Evolutionary conservation across 805 yeast species (phyloP).

Genomic region (Komagataella pastoris): DNA sequence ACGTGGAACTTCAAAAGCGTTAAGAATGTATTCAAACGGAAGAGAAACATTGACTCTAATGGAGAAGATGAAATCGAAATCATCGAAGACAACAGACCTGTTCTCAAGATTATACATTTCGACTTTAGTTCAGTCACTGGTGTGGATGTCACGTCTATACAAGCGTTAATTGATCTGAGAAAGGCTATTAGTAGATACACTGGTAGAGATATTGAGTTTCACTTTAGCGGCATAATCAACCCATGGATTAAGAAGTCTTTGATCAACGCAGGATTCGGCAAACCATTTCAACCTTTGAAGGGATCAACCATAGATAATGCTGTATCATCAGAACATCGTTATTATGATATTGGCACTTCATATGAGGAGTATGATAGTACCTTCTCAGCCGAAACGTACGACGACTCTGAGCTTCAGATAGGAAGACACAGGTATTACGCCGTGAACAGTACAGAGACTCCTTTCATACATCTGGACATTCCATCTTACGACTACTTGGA

Average conservation of each 20-base stretch:
- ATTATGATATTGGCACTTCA: slow-evolving; percentile 2
- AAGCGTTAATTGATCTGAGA: slow-evolving; percentile 62
- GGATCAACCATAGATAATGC: slow-evolving; percentile 4
- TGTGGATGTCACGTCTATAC: slow-evolving; percentile 71
- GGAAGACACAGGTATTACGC: slow-evolving; percentile 18
- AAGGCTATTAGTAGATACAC: slow-evolving; percentile 62
- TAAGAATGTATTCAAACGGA: slow-evolving; percentile 4
- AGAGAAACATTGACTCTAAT: slow-evolving; percentile 9
- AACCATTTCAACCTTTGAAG: slow-evolving; percentile 18
- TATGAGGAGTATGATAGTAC: background rate
- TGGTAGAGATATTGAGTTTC: slow-evolving; percentile 78
- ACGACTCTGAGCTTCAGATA: slow-evolving; percentile 1
- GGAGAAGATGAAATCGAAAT: slow-evolving; percentile 6
- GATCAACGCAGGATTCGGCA: slow-evolving; percentile 65
- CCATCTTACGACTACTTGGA: slow-evolving; percentile 32
- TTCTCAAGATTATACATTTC: slow-evolving; percentile 57
- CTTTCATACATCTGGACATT: slow-evolving; percentile 69
- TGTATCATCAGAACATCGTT: slow-evolving; percentile 5
- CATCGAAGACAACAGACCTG: slow-evolving; percentile 42
- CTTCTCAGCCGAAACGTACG: background rate
- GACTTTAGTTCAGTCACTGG: slow-evolving; percentile 72
- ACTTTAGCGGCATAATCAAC: slow-evolving; percentile 71
- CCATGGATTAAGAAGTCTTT: slow-evolving; percentile 82
- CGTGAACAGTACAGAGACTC: slow-evolving; percentile 50
- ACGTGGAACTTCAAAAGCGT: slow-evolving; percentile 7